Conservation (phyloP, 2,329 filamentous ascomycete genomes). For the Sporothrix humicola region DNA sequence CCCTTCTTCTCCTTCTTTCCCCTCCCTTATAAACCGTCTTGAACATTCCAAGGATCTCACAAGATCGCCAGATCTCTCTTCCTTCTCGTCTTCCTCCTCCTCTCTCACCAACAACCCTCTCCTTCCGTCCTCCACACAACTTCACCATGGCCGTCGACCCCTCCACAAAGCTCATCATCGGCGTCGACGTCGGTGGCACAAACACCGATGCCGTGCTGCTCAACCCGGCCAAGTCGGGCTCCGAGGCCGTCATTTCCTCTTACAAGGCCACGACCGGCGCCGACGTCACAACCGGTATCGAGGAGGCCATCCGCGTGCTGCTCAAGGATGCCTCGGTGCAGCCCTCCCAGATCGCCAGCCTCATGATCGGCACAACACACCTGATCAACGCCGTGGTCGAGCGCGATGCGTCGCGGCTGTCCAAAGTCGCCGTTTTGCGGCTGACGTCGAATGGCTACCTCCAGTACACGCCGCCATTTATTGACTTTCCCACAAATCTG, state of each 20-base stretch:
- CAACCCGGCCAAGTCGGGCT: constrained; percentile 39
- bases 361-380: constrained; percentile 40
- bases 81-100: not conserved
- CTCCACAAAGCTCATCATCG: constrained; percentile 43
- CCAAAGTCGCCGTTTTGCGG: constrained; percentile 45
- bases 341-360: constrained; percentile 35
- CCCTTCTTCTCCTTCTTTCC: not conserved
- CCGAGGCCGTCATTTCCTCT: constrained; percentile 40
- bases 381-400: constrained; percentile 41
- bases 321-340: constrained; percentile 29
- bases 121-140: not conserved
- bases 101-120: not conserved
- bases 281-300: constrained; percentile 38
- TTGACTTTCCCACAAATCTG: constrained; percentile 52
- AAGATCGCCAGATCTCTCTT: not conserved
- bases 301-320: constrained; percentile 37
- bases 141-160: constrained; percentile 23
- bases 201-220: constrained; percentile 42
- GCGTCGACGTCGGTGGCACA: constrained; percentile 51
- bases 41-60: constrained; percentile 2
- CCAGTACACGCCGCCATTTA: constrained; percentile 52
- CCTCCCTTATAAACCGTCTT: not conserved
- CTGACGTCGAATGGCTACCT: constrained; percentile 43
- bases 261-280: constrained; percentile 38
- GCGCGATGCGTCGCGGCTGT: constrained; percentile 40